phyloP scores from a whole-genome alignment of 2,329 filamentous ascomycete species.

The Verticillium zaregamsianum region DNA sequence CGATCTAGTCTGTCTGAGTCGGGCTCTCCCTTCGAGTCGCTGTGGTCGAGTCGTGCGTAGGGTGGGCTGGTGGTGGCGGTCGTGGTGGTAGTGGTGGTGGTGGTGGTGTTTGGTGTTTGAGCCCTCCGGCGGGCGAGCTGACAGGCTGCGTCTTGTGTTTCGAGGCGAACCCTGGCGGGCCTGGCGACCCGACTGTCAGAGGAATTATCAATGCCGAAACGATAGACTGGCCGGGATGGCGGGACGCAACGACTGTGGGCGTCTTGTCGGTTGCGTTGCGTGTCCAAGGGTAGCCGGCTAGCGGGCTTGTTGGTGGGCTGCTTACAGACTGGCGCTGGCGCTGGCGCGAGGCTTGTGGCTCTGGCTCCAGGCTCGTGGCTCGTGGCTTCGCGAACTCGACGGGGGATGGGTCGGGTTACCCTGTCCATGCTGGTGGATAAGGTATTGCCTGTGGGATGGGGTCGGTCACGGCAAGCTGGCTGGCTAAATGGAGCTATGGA shows the following conservation, averaged over 20 bases:
- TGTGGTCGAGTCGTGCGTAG: background rate
- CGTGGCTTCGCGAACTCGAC: too few relatives aligned
- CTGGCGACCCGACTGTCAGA: background rate
- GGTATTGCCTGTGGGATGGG: too few relatives aligned
- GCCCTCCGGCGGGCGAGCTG: background rate
- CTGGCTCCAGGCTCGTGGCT: background rate
- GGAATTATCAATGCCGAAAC: background rate
- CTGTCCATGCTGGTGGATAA: too few relatives aligned
- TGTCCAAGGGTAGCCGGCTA: background rate
- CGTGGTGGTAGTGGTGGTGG: too few relatives aligned
- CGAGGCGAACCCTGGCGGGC: background rate
- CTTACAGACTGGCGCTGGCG: background rate
- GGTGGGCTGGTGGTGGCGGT: too few relatives aligned
- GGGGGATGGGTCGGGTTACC: too few relatives aligned
- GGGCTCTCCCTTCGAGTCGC: background rate
- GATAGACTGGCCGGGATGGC: background rate
- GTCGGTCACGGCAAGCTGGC: too few relatives aligned
- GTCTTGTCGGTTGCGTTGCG: background rate
- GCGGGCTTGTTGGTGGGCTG: background rate
- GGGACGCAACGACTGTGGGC: background rate
- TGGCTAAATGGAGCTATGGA: too few relatives aligned
- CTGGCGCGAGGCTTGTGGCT: background rate
- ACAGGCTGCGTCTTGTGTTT: background rate
- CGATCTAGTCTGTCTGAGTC: background rate
- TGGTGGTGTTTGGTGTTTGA: background rate